Conservation (phyloP, 495 filamentous ascomycete species). For the Neurospora cerealis region DNA sequence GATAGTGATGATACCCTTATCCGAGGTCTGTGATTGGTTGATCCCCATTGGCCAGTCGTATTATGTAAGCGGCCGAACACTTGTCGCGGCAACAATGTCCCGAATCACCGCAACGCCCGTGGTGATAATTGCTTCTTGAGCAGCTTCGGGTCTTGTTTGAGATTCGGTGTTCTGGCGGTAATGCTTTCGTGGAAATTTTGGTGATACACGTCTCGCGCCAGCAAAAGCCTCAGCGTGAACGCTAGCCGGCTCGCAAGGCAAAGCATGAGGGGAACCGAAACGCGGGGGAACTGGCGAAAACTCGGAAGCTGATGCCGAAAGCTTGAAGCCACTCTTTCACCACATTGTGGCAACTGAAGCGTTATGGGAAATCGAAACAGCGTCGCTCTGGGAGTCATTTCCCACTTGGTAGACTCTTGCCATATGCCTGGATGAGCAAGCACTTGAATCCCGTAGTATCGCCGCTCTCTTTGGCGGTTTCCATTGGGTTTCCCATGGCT, state of each 20-base stretch:
- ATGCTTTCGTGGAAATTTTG: not conserved
- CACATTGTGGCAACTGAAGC: not conserved
- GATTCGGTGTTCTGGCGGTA: not conserved
- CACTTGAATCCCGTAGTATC: not conserved
- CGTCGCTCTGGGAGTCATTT: not conserved
- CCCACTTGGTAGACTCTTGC: not conserved
- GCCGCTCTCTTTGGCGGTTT: not conserved
- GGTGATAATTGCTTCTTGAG: not conserved
- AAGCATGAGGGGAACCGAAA: not conserved
- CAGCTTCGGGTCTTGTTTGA: not conserved
- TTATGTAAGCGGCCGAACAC: not conserved
- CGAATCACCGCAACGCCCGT: not conserved
- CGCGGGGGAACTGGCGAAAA: not conserved
- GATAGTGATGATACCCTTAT: not conserved
- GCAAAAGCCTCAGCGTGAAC: not conserved
- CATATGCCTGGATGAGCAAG: not conserved
- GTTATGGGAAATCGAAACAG: not conserved
- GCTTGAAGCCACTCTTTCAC: not conserved
- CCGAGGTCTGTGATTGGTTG: not conserved
- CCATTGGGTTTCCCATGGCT: not conserved
- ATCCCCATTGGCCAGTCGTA: not conserved
- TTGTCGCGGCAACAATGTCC: not conserved
- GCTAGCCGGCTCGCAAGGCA: not conserved
- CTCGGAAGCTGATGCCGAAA: not conserved
- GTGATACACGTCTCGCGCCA: not conserved